A percentile compares a stretch with the other conserved stretches of the same genome.
Conservation (phyloP, 768 basidiomycete genomes). For the Grammothele lineata region DNA sequence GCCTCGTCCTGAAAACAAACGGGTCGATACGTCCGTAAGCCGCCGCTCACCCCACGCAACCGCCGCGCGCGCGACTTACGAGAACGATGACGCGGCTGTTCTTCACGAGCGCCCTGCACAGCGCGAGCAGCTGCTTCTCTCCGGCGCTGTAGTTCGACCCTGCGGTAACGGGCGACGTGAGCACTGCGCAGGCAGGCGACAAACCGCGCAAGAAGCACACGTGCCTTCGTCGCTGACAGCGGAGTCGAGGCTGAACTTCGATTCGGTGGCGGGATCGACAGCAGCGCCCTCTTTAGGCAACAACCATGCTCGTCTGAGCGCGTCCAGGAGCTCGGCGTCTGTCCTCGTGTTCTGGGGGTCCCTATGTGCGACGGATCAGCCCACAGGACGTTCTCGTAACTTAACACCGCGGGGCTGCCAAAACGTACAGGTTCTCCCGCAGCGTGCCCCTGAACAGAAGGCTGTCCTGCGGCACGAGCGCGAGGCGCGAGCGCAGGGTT, state of each 20-base stretch:
- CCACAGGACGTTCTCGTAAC: no score
- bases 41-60: not conserved
- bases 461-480: constrained; percentile 71
- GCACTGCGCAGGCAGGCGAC: not conserved
- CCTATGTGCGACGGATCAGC: constrained; percentile 37
- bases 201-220: no score
- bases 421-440: constrained; percentile 57
- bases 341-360: constrained; percentile 45
- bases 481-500: constrained; percentile 46
- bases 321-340: constrained; percentile 49
- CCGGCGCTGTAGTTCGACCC: constrained; percentile 60
- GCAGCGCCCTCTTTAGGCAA: constrained; percentile 44
- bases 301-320: constrained; percentile 57
- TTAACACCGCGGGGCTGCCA: no score
- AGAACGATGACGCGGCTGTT: constrained; percentile 71
- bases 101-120: constrained; percentile 75
- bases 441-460: constrained; percentile 77
- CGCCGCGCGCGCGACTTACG: constrained; percentile 30
- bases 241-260: constrained; percentile 67
- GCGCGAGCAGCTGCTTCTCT: constrained; percentile 81
- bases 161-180: constrained; percentile 15
- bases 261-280: constrained; percentile 41
- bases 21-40: not conserved
- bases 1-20: constrained; percentile 67
- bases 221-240: constrained; percentile 59